These are phyloP conservation scores for Lyophyllum shimeji DNA, from an alignment of 768 basidiomycete genomes.

Conservation along the genomic window DNA sequence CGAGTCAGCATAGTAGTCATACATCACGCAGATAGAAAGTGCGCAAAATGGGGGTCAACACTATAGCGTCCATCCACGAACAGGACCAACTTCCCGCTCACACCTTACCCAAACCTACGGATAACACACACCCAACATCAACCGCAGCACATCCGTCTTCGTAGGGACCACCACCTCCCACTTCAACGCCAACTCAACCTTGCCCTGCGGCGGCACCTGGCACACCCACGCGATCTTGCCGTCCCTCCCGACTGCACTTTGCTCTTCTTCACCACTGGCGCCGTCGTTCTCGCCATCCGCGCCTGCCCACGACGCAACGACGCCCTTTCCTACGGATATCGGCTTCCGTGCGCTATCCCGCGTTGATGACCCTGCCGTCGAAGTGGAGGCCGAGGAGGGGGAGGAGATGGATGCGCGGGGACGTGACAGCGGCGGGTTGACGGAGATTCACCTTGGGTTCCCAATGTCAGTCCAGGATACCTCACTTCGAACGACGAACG, in stretches of 20 bases:
- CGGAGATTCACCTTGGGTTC: neutral
- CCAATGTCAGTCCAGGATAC: slow-evolving; percentile 21
- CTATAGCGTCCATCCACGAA: no score
- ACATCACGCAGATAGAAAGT: no score
- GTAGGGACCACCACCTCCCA: slow-evolving; percentile 19
- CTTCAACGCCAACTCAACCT: neutral
- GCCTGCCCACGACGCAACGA: neutral
- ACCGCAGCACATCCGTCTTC: neutral
- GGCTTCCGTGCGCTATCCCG: no score
- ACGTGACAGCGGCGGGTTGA: no score
- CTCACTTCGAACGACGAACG: neutral
- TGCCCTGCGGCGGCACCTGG: neutral
- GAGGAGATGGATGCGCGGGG: no score
- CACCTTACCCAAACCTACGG: no score
- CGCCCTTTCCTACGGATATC: neutral
- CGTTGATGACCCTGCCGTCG: no score
- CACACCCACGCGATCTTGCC: neutral
- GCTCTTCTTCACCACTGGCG: neutral
- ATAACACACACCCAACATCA: neutral
- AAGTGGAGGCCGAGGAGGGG: no score
- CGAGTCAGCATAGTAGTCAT: no score
- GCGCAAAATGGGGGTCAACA: no score
- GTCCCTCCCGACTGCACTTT: neutral
- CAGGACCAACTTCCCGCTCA: no score
- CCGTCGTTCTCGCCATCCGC: no score